Evolutionary conservation across 495 filamentous ascomycete species (phyloP), one percentile per base, ranked within the genome.

Genomic region (Lasiosphaeriaceae sp.): DNA sequence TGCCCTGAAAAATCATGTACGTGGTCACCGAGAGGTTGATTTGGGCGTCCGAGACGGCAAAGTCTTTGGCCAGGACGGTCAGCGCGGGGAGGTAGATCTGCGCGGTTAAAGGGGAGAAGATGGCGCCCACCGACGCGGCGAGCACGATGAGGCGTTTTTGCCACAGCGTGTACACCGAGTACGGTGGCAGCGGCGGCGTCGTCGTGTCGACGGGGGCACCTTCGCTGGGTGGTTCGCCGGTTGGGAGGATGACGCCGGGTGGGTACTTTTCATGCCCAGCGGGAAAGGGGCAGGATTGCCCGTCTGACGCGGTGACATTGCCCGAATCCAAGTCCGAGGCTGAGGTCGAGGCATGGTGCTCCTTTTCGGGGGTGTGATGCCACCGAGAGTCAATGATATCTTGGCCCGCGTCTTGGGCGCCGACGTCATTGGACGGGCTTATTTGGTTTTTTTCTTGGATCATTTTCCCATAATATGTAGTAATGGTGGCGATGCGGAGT

Each of bases 61-160:
- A 77, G 22, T 83, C 78, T 0, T 64, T 24, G 0, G 83, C 72
- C 6, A 90, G 62, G 0, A 71, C 69, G n/a, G 73, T 79, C 41
- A 92, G 72, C 0, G 86, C 83, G 4, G 87, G 87, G 49, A 87
- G 86, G 70, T 93, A 93, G 57, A 92, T 90, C 31, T 74, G 69
- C 1, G 84, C 83, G 11, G 83, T 85, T 11, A 91, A 67, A 1
- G 87, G 86, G 0, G 87, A 90, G 74, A 89, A 87, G 67, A 88
- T 84, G 20, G 84, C 80, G 11, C 74, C 79, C 51, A 78, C 65
- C 11, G 85, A 79, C 35, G 83, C 83, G 48, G 82, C 76, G 50
- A 83, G 71, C 49, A 89, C 79, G 49, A 89, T 83, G 55, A 81
- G 74, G 51, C 74, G 68, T 71, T 88, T 89, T 59, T 83, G 73